Conservation (phyloP, 2,329 filamentous ascomycete genomes). For the Cryphonectria carpinicola region DNA sequence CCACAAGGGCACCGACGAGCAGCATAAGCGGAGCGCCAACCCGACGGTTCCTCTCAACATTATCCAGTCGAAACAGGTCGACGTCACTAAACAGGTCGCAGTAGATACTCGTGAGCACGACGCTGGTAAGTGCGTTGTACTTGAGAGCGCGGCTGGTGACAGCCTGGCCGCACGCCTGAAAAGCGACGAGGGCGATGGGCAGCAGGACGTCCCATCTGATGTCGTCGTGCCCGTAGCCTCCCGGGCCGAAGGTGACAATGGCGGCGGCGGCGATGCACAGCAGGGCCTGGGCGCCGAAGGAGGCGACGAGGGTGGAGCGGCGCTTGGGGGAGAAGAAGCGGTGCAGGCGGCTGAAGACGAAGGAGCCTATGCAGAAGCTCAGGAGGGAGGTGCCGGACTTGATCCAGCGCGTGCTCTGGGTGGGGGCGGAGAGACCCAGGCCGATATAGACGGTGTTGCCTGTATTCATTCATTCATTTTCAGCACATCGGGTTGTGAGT, state of each 20-base stretch:
- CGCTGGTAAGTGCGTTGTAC: constrained; percentile 73
- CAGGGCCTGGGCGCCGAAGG: constrained; percentile 57
- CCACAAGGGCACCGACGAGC: constrained; percentile 53
- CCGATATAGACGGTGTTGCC: constrained; percentile 81
- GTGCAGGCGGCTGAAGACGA: constrained; percentile 72
- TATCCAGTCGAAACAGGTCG: constrained; percentile 48
- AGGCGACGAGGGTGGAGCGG: constrained; percentile 67
- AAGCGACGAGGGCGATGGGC: constrained; percentile 71
- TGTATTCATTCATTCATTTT: constrained; percentile 32
- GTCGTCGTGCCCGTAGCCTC: constrained; percentile 44
- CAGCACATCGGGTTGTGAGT: neutral
- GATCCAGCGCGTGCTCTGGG: constrained; percentile 63
- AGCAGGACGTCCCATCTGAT: constrained; percentile 64
- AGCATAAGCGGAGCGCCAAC: constrained; percentile 54
- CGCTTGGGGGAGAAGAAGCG: constrained; percentile 62
- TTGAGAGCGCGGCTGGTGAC: constrained; percentile 73
- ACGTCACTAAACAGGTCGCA: constrained; percentile 76
- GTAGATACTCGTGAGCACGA: constrained; percentile 81
- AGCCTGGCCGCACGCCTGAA: constrained; percentile 79
- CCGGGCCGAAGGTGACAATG: constrained; percentile 55
- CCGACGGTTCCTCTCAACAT: constrained; percentile 56
- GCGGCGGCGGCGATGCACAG: constrained; percentile 56
- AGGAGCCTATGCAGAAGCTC: constrained; percentile 73
- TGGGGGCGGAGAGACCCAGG: constrained; percentile 67
- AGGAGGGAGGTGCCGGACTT: constrained; percentile 73